Base-by-base conservation (phyloP, 2,329 filamentous ascomycete species). In the Xylariaceae sp. region DNA sequence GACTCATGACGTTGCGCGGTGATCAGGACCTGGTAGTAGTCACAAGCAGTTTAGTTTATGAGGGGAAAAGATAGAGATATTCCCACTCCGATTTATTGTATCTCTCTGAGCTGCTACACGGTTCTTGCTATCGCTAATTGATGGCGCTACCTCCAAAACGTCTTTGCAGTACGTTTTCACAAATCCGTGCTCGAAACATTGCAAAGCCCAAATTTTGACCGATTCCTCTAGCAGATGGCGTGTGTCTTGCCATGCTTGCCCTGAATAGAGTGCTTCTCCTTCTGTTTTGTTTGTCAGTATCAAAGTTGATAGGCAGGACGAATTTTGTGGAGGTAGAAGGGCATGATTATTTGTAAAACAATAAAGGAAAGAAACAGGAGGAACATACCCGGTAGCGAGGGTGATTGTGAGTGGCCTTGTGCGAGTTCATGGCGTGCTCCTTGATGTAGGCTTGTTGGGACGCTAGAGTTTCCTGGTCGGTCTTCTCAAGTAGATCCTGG, bases 171-270 rank as follows among this genome's bases (percentile, higher is more conserved):
- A n/a, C n/a, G n/a, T n/a, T n/a, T n/a, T n/a, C n/a, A n/a, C n/a
- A n/a, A n/a, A n/a, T n/a, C n/a, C n/a, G n/a, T n/a, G n/a, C n/a
- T n/a, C n/a, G n/a, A n/a, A n/a, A n/a, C n/a, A n/a, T n/a, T n/a
- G n/a, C 27, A 42, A n/a, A 35, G 21, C 37, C 22, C 37, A n/a
- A n/a, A n/a, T n/a, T n/a, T n/a, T n/a, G n/a, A n/a, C n/a, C n/a
- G n/a, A n/a, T 8, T 32, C 12, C 3, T 36, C 49, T 56, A 95
- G 69, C 91, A 96, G 48, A 94, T 74, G 32, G 81, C 84, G 67
- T 95, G 91, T 2, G 89, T 92, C 79, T 96, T 96, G 44, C 89
- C 91, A 47, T 81, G 80, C 79, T 93, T 91, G 14, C 88, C 91
- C 70, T 95, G 88, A 55, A 97, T 71, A 46, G 86, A 92, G 68